A percentile compares a stretch with the other conserved stretches of the same genome.
Evolutionary conservation across 1,284 basidiomycete species (phyloP).

Genomic region (Baeospora myosura): DNA sequence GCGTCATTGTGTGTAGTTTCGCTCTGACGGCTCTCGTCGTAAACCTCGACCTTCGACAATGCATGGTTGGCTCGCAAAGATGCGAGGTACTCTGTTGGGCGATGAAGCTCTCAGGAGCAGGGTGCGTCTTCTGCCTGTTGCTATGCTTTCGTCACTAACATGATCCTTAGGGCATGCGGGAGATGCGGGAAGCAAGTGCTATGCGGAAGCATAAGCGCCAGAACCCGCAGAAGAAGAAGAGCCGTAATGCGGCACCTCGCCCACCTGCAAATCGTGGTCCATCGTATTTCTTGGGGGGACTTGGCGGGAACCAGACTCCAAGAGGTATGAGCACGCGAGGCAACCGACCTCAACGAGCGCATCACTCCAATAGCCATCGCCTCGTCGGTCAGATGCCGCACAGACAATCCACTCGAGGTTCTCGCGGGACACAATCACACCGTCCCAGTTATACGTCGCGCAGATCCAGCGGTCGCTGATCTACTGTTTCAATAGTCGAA

Average conservation of each 20-base stretch:
- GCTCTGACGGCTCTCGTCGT: slow-evolving; percentile 40
- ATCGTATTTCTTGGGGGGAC: slow-evolving; percentile 8
- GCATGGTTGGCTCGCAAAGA: slow-evolving; percentile 74
- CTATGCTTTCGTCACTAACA: neutral
- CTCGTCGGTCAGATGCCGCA: slow-evolving; percentile 7
- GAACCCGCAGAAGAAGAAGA: slow-evolving; percentile 3
- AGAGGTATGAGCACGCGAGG: neutral
- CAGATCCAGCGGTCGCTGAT: neutral
- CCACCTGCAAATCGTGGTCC: slow-evolving; percentile 1
- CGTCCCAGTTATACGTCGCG: neutral
- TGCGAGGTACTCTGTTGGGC: slow-evolving; percentile 64
- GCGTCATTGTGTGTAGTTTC: slow-evolving; percentile 26
- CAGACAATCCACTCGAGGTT: neutral
- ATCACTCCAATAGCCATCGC: slow-evolving; percentile 10
- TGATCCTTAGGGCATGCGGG: slow-evolving; percentile 29
- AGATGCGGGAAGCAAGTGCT: slow-evolving; percentile 47
- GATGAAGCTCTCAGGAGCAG: slow-evolving; percentile 52
- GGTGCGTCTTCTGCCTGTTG: slow-evolving; percentile 21
- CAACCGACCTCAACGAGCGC: neutral
- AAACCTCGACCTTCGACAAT: slow-evolving; percentile 55
- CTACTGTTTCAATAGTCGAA: neutral
- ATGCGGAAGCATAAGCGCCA: slow-evolving; percentile 2
- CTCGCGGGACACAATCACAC: neutral
- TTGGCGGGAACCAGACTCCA: neutral
- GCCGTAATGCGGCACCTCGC: slow-evolving; percentile 1